These are phyloP conservation scores for Cercis canadensis DNA, from an alignment of 306 rosid genomes.

Conservation along the genomic window DNA sequence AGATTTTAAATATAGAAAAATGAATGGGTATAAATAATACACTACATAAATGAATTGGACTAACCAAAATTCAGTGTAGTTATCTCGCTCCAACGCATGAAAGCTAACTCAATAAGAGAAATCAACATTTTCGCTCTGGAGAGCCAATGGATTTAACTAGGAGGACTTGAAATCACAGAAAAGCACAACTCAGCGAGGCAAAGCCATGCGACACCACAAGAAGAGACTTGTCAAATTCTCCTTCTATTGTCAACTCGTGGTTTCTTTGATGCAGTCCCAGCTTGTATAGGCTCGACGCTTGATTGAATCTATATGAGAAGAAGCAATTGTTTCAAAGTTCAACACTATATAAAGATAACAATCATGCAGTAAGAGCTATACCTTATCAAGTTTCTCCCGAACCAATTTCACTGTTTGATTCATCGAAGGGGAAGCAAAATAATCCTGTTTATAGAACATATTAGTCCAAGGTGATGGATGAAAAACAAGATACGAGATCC, in stretches of 20 bases:
- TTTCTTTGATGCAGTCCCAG: slow-evolving; percentile 66
- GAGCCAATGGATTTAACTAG: too few species aligned
- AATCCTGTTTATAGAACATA: slow-evolving; percentile 60
- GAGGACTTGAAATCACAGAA: neutral
- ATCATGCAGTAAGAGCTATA: slow-evolving; percentile 35
- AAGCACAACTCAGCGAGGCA: slow-evolving; percentile 1
- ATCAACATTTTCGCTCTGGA: too few species aligned
- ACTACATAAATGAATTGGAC: too few species aligned
- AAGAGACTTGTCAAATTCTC: slow-evolving; percentile 67
- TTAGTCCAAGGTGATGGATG: slow-evolving; percentile 26
- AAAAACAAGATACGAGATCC: slow-evolving; percentile 24
- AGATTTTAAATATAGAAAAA: too few species aligned
- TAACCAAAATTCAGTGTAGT: too few species aligned
- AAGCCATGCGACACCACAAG: slow-evolving; percentile 6
- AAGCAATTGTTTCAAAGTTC: slow-evolving; percentile 19
- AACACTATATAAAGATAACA: slow-evolving; percentile 7
- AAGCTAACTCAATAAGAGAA: too few species aligned
- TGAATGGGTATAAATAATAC: too few species aligned
- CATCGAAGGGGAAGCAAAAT: slow-evolving; percentile 85
- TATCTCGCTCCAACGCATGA: too few species aligned
- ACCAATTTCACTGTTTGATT: slow-evolving; percentile 75
- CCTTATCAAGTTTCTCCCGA: slow-evolving; percentile 91
- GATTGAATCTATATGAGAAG: slow-evolving; percentile 63
- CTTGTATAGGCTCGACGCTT: slow-evolving; percentile 58
- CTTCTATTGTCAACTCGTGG: slow-evolving; percentile 77